phyloP scores from a whole-genome alignment of 495 filamentous ascomycete species.

The Penicillium simplicissimum region DNA sequence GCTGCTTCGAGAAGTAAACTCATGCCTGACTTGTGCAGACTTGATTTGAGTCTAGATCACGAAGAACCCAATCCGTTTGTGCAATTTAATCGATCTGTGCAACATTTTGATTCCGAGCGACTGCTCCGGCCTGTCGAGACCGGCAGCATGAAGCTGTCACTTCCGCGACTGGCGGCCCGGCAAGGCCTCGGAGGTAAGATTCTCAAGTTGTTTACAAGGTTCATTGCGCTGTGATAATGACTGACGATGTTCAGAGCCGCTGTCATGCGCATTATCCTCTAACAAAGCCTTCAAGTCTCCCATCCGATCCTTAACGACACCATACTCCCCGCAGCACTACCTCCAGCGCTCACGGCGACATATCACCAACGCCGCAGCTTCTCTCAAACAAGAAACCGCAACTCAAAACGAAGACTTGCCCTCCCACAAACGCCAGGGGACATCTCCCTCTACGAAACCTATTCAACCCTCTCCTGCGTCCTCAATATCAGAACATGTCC shows the following conservation, averaged over 20 bases:
- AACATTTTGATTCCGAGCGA: slow-evolving; percentile 15
- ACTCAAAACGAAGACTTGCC: background rate
- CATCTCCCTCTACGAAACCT: background rate
- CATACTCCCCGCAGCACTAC: slow-evolving; percentile 4
- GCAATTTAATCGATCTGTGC: slow-evolving; percentile 1
- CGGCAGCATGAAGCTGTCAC: slow-evolving; percentile 38
- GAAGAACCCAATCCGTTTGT: background rate
- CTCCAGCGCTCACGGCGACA: slow-evolving; percentile 16
- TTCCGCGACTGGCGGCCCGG: slow-evolving; percentile 30
- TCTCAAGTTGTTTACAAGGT: background rate
- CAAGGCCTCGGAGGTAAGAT: slow-evolving; percentile 25
- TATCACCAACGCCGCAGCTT: slow-evolving; percentile 21
- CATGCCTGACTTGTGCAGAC: slow-evolving; percentile 14
- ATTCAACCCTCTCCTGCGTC: slow-evolving; percentile 2
- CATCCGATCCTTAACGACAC: slow-evolving; percentile 3
- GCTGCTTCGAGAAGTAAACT: slow-evolving; percentile 7
- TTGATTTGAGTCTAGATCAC: slow-evolving; percentile 16
- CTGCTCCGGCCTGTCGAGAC: slow-evolving; percentile 10
- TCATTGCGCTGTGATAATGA: background rate
- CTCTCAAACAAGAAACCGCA: slow-evolving; percentile 1
- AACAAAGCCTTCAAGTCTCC: background rate
- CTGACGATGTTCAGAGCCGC: background rate
- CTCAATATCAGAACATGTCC: slow-evolving; percentile 47
- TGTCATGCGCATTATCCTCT: background rate
- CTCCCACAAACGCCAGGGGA: background rate